Evolutionary conservation across 1,139 yeast genomes (phyloP), one percentile per base, ranked within the genome.

Genomic region (Sugiyamaella pinicola): DNA sequence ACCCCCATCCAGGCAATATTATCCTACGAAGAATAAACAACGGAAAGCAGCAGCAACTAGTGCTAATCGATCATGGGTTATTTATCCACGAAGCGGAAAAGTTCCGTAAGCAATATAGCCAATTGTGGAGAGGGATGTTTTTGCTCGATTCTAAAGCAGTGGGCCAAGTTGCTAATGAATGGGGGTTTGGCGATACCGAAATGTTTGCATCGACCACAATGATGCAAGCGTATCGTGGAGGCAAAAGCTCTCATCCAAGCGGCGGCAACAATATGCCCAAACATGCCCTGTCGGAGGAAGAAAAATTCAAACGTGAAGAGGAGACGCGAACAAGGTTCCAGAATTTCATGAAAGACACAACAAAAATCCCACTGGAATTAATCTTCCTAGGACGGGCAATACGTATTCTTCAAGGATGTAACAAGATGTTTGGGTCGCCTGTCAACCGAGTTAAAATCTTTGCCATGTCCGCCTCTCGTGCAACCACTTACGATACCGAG

Each of bases 1-100:
- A 87, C 65, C 88, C 93, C 5, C 95, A 87, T 64, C 95, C 95
- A 0, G 95, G 95, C 3, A 87, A 87, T 64, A 69, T 87, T 56
- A 66, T 86, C 54, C 80, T 83, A 2, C 70, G 89, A 40, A 64
- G 72, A 26, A 68, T 71, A 24, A 55, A 62, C n/a, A 59, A 62
- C 13, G 35, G 35, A 13, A 31, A 4, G 1, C 19, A 24, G 15
- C 86, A 83, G 63, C 72, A 85, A 63, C 70, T 86, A 52, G 89
- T 87, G 29, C 72, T 87, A 43, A 70, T 87, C 45, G 95, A 87
- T 64, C 95, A 86, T 66, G 95, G 95, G 0, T 71, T 87, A 33
- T 86, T 85, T 64, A 80, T 85, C 18, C 70, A 73, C 21, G 77
- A 85, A 57, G 68, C 77, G 1, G 77, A 74, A 7, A 67, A 72